These are phyloP conservation scores for Chrysanthemum seticuspe DNA, from an alignment of 129 eudicot species.

Conservation along the genomic window DNA sequence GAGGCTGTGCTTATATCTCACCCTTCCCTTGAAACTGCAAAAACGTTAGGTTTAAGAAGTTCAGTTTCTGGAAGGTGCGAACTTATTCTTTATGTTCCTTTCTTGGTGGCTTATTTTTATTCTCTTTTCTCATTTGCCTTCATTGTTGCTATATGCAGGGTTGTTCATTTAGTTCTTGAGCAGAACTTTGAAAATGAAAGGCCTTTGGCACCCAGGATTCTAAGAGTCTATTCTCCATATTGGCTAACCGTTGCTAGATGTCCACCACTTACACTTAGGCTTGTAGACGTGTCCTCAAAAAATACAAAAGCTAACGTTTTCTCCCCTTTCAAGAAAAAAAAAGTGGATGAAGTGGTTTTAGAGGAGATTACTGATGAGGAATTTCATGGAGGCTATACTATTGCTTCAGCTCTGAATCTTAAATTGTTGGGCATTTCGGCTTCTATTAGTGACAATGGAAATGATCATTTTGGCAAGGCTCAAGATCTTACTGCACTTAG, in stretches of 20 bases:
- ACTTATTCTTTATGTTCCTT: background rate
- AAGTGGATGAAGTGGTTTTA: constrained; percentile 42
- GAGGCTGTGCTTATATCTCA: constrained; percentile 93
- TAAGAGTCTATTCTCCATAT: constrained; percentile 75
- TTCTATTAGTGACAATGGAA: constrained; percentile 56
- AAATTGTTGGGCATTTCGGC: constrained; percentile 72
- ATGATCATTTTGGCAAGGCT: constrained; percentile 71
- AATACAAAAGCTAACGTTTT: constrained; percentile 44
- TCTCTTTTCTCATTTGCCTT: constrained; percentile 15
- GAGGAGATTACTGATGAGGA: constrained; percentile 95
- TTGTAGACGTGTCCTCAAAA: constrained; percentile 41
- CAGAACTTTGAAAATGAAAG: constrained; percentile 61
- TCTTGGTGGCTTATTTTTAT: background rate
- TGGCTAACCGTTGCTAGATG: constrained; percentile 82
- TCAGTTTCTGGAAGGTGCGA: constrained; percentile 87
- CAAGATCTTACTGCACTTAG: constrained; percentile 90
- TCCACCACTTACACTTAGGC: constrained; percentile 74
- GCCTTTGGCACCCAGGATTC: constrained; percentile 53
- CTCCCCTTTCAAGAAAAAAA: constrained; percentile 57
- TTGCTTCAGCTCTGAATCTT: constrained; percentile 80
- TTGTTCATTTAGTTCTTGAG: constrained; percentile 76
- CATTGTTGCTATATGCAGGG: constrained; percentile 49
- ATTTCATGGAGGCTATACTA: constrained; percentile 74
- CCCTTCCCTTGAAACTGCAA: constrained; percentile 54
- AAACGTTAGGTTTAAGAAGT: constrained; percentile 76